A percentile compares a stretch with the other conserved stretches of the same genome.
phyloP scores from a whole-genome alignment of 495 filamentous ascomycete species.

The Penicillium verhagenii region DNA sequence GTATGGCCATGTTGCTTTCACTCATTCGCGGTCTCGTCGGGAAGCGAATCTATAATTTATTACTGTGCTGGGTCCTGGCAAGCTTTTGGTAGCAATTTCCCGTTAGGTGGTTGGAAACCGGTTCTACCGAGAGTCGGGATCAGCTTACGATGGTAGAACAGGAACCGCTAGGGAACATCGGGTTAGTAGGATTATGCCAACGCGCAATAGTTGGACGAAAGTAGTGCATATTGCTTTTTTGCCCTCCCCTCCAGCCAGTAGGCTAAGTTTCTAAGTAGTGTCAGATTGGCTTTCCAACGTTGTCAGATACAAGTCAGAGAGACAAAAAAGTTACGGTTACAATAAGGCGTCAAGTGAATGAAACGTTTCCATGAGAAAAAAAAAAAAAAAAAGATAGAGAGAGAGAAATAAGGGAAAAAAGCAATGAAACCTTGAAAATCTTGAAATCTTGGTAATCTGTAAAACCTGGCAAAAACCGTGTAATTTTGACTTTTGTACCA shows the following conservation, averaged over 20 bases:
- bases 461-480: not conserved
- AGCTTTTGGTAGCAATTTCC: not conserved
- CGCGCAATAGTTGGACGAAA: not conserved
- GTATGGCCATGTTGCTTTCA: conserved; percentile 25
- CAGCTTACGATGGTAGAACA: conserved; percentile 1
- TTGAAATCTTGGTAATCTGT: too few relatives aligned
- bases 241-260: not conserved
- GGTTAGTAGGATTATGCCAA: not conserved
- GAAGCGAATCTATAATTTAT: conserved; percentile 39
- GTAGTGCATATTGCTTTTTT: not conserved
- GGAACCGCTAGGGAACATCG: conserved; percentile 1
- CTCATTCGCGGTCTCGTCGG: conserved; percentile 10
- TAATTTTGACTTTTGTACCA: conserved; percentile 8
- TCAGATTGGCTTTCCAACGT: too few relatives aligned
- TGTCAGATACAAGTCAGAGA: not conserved
- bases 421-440: too few relatives aligned
- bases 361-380: too few relatives aligned
- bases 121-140: not conserved
- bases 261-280: too few relatives aligned
- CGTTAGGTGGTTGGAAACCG: not conserved
- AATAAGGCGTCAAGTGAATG: not conserved
- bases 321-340: not conserved
- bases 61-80: not conserved
- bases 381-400: too few relatives aligned
- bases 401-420: too few relatives aligned